These are phyloP conservation scores for Globisporangium takayamanum DNA, from an alignment of 352 stramenopile species.

Conservation along the genomic window DNA sequence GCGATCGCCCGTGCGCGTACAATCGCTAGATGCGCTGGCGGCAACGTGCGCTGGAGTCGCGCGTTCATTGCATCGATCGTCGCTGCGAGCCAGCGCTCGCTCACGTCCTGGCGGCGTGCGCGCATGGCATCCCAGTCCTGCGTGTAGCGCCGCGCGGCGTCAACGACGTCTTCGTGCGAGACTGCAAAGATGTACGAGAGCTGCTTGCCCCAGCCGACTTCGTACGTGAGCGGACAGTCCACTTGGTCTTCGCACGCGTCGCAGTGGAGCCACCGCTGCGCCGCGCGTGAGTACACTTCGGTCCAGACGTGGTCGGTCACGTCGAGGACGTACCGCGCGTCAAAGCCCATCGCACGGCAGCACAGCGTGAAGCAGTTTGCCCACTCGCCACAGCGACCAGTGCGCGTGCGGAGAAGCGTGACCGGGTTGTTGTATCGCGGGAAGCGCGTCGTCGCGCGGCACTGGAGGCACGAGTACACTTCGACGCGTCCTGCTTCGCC, in stretches of 20 bases:
- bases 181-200: conserved; percentile 91
- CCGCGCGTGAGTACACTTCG: conserved; percentile 83
- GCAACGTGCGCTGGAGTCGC: conserved; percentile 19
- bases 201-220: conserved; percentile 93
- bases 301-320: conserved; percentile 95
- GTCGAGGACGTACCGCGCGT: conserved; percentile 90
- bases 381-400: conserved; percentile 89
- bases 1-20: conserved; percentile 26
- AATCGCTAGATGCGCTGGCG: conserved; percentile 24
- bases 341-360: conserved; percentile 85
- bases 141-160: conserved; percentile 84
- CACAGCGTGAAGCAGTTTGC: conserved; percentile 92
- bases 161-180: conserved; percentile 82
- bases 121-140: conserved; percentile 61
- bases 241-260: conserved; percentile 93
- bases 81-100: conserved; percentile 50
- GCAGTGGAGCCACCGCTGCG: conserved; percentile 89
- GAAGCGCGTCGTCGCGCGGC: conserved; percentile 63
- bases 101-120: conserved; percentile 51
- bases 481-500: conserved; percentile 77
- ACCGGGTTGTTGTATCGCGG: conserved; percentile 88
- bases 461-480: conserved; percentile 76
- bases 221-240: conserved; percentile 91
- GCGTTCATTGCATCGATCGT: conserved; percentile 55
- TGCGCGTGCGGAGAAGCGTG: conserved; percentile 80